Evolutionary conservation across 306 rosid genomes (phyloP).

Genomic region (Casuarina equisetifolia): DNA sequence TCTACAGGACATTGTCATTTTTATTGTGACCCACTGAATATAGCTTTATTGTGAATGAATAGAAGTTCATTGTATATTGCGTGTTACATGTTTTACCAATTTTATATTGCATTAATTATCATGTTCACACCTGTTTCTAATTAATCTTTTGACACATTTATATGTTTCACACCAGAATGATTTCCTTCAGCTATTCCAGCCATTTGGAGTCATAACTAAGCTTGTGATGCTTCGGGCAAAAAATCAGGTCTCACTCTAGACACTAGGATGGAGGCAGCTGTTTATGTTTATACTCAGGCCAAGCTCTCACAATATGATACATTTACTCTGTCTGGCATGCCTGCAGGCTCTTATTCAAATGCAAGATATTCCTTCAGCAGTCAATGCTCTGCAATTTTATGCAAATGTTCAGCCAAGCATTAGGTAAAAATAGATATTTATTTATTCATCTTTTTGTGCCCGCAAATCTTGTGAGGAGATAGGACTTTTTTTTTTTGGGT

Average conservation of each 20-base stretch:
- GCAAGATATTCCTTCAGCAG: conserved; percentile 91
- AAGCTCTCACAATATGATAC: not conserved
- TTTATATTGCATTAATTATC: not conserved
- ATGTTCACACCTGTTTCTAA: not conserved
- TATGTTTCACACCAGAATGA: conserved; percentile 66
- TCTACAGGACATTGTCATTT: not conserved
- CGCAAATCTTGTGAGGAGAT: not conserved
- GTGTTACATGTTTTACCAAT: not conserved
- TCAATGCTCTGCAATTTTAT: conserved; percentile 78
- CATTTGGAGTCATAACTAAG: conserved; percentile 96
- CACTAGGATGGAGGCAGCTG: conserved; percentile 5
- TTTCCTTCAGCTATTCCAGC: conserved; percentile 96
- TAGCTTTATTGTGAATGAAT: not conserved
- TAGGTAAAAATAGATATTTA: conserved; percentile 46
- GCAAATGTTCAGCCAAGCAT: conserved; percentile 85
- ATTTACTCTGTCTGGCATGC: conserved; percentile 19
- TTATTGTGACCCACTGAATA: not conserved
- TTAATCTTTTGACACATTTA: conserved; percentile 13
- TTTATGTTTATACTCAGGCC: conserved; percentile 14
- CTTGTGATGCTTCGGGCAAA: conserved; percentile 99
- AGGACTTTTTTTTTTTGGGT: not conserved
- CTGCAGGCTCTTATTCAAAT: conserved; percentile 94
- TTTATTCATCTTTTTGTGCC: not conserved
- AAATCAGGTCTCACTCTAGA: conserved; percentile 72
- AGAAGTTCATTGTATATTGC: not conserved